Evolutionary conservation across 495 filamentous ascomycete species (phyloP).

Genomic region (Xanthoparmelia taractica): DNA sequence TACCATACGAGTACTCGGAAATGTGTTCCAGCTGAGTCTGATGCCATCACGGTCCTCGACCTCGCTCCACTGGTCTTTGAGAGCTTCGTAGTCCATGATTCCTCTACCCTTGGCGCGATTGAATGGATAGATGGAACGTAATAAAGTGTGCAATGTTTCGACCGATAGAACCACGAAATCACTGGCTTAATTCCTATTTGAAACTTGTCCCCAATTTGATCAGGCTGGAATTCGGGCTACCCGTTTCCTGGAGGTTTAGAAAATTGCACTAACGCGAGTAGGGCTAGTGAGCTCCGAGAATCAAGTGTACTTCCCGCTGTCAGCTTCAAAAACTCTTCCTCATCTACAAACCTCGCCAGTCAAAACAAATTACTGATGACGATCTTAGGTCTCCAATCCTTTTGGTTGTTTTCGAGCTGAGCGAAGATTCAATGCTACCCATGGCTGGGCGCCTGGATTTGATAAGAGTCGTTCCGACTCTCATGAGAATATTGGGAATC

Average conservation of each 20-base stretch:
- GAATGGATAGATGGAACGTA: not conserved
- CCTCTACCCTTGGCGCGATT: not conserved
- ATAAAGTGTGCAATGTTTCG: not conserved
- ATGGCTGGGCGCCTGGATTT: conserved; percentile 73
- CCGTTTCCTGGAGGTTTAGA: no score
- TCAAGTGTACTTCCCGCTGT: not conserved
- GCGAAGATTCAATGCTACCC: conserved; percentile 58
- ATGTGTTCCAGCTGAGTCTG: conserved; percentile 97
- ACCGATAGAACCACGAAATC: not conserved
- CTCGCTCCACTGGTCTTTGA: conserved; percentile 97
- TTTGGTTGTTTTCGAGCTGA: conserved; percentile 62
- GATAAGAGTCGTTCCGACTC: conserved; percentile 56
- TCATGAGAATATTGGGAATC: conserved; percentile 66
- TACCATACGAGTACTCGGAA: conserved; percentile 96
- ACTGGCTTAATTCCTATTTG: not conserved
- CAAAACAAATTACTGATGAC: conserved; percentile 53
- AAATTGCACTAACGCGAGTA: no score
- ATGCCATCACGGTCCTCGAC: conserved; percentile 96
- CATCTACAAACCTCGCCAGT: conserved; percentile 43
- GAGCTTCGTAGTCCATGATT: conserved; percentile 65
- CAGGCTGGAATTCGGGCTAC: no score
- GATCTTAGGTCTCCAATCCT: conserved; percentile 33
- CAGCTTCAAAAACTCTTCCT: conserved; percentile 16
- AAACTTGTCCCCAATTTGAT: not conserved
- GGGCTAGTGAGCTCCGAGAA: not conserved